Evolutionary conservation across 1,139 yeast species (phyloP).

Genomic region (Debaryomycetaceae sp.): DNA sequence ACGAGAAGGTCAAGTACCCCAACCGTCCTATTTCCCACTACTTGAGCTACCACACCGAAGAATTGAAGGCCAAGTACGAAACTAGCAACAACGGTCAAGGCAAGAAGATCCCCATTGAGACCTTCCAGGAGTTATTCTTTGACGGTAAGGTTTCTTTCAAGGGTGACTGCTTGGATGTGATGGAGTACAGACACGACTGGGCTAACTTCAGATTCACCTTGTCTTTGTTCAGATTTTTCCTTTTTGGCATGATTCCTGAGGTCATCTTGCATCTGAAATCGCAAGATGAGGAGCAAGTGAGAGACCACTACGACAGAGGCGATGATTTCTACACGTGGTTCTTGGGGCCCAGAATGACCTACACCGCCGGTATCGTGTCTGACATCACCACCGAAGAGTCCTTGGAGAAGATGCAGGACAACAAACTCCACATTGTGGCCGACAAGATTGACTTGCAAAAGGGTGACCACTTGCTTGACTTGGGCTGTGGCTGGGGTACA

Average conservation of each 20-base stretch:
- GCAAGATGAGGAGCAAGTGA: slow-evolving; percentile 94
- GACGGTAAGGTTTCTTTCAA: slow-evolving; percentile 81
- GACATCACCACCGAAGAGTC: slow-evolving; percentile 72
- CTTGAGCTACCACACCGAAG: slow-evolving; percentile 76
- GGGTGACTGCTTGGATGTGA: slow-evolving; percentile 79
- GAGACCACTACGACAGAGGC: slow-evolving; percentile 95
- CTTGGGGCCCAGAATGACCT: slow-evolving; percentile 91
- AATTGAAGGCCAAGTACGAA: slow-evolving; percentile 64
- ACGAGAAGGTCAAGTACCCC: slow-evolving; percentile 74
- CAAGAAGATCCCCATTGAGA: slow-evolving; percentile 84
- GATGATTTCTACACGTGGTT: slow-evolving; percentile 94
- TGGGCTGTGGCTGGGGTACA: slow-evolving; percentile 98
- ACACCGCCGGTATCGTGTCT: slow-evolving; percentile 80
- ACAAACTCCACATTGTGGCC: slow-evolving; percentile 82
- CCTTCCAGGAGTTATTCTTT: slow-evolving; percentile 85
- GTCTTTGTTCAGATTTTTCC: slow-evolving; percentile 73
- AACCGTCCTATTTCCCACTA: slow-evolving; percentile 75
- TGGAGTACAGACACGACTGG: slow-evolving; percentile 93
- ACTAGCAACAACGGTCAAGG: slow-evolving; percentile 51
- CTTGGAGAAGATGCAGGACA: slow-evolving; percentile 85
- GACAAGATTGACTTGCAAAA: slow-evolving; percentile 73
- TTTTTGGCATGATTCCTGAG: slow-evolving; percentile 90
- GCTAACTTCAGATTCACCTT: slow-evolving; percentile 75
- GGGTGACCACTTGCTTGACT: slow-evolving; percentile 74
- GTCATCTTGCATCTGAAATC: slow-evolving; percentile 88